These are phyloP conservation scores for Metarhizium anisopliae DNA, from an alignment of 2,329 filamentous ascomycete genomes.

Conservation along the genomic window DNA sequence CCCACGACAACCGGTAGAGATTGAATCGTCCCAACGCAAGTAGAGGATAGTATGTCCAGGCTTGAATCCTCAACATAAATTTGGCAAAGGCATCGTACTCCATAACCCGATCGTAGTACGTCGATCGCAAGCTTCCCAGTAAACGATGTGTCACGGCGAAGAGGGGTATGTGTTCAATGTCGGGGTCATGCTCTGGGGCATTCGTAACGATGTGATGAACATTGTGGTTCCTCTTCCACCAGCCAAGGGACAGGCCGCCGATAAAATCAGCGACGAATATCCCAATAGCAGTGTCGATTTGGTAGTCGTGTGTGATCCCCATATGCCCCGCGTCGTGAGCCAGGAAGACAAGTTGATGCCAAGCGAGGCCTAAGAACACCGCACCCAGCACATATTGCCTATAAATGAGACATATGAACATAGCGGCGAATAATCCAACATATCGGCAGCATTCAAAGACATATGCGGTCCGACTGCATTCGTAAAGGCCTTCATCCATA, in stretches of 20 bases:
- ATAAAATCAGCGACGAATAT: constrained; percentile 86
- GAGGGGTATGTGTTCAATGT: constrained; percentile 86
- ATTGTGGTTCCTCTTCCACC: constrained; percentile 97
- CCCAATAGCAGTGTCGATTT: constrained; percentile 73
- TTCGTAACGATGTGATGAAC: constrained; percentile 97
- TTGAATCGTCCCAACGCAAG: constrained; percentile 80
- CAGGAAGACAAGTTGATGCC: constrained; percentile 91
- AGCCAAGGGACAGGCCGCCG: constrained; percentile 82
- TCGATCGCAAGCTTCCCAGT: constrained; percentile 62
- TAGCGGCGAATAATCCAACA: constrained; percentile 48
- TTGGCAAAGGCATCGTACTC: constrained; percentile 66
- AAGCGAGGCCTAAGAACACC: constrained; percentile 69
- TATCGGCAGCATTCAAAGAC: constrained; percentile 68
- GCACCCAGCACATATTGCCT: constrained; percentile 64
- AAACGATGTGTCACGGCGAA: constrained; percentile 81
- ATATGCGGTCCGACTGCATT: constrained; percentile 79
- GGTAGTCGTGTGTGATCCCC: constrained; percentile 90
- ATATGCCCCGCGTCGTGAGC: constrained; percentile 96
- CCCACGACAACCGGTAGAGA: constrained; percentile 73
- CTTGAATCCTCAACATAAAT: constrained; percentile 62
- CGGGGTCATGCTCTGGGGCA: constrained; percentile 87
- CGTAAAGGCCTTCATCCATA: constrained; percentile 64
- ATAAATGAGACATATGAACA: constrained; percentile 50
- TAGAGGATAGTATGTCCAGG: constrained; percentile 76
- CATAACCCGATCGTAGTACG: constrained; percentile 78